Conservation (phyloP, 1,284 basidiomycete species). For the Sutorius eximius region DNA sequence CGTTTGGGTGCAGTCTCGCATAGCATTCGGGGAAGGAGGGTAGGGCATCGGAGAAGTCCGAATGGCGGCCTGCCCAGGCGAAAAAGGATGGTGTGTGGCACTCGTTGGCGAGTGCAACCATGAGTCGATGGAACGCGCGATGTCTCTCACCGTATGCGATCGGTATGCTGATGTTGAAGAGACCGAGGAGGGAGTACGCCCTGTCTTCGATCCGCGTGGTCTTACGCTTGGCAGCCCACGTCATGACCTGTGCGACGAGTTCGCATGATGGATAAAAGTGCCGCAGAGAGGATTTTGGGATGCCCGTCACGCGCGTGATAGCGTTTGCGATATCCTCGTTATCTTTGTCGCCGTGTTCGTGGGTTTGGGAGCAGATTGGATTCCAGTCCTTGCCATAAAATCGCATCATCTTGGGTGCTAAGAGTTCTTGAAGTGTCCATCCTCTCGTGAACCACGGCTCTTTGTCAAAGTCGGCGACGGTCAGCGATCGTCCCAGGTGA, state of each 20-base stretch:
- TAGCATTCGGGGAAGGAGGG: slow-evolving; percentile 19
- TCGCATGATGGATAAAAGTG: slow-evolving; percentile 12
- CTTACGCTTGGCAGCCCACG: slow-evolving; percentile 17
- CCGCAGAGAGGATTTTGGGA: not conserved
- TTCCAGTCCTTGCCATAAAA: slow-evolving; percentile 16
- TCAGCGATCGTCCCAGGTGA: slow-evolving; percentile 4
- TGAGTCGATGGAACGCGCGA: slow-evolving; percentile 18
- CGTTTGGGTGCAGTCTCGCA: not conserved
- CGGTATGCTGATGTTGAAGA: slow-evolving; percentile 12
- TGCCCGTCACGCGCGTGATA: slow-evolving; percentile 12
- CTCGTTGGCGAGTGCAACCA: slow-evolving; percentile 18
- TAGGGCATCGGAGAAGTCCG: slow-evolving; percentile 9
- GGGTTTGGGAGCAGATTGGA: slow-evolving; percentile 1
- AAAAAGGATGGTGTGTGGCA: slow-evolving; percentile 16
- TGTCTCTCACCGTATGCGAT: slow-evolving; percentile 15
- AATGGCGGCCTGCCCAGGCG: slow-evolving; percentile 14
- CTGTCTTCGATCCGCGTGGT: slow-evolving; percentile 20
- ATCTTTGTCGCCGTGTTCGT: slow-evolving; percentile 9
- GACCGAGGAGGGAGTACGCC: slow-evolving; percentile 15
- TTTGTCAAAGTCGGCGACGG: slow-evolving; percentile 10
- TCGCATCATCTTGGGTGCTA: slow-evolving; percentile 8
- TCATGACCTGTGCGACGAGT: slow-evolving; percentile 14
- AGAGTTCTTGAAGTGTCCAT: slow-evolving; percentile 20
- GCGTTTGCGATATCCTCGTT: slow-evolving; percentile 3
- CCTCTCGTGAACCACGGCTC: slow-evolving; percentile 17